phyloP scores from a whole-genome alignment of 495 filamentous ascomycete genomes.

The Venustampulla echinocandica region DNA sequence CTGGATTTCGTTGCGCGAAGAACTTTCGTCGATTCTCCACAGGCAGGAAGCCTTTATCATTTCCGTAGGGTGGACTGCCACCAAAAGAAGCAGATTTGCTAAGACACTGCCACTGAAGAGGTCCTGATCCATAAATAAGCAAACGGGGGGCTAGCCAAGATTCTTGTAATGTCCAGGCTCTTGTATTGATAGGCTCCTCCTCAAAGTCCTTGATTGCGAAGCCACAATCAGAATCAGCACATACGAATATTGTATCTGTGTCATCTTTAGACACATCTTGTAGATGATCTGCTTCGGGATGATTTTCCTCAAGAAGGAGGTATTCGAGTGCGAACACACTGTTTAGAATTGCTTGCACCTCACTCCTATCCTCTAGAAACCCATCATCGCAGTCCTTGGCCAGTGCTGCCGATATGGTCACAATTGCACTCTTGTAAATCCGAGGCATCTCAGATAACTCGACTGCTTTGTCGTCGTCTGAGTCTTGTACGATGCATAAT shows the following conservation, averaged over 20 bases:
- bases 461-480: background rate
- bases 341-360: background rate
- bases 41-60: background rate
- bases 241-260: background rate
- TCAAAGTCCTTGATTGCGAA: background rate
- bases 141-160: background rate
- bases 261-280: no score
- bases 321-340: background rate
- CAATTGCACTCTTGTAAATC: background rate
- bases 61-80: background rate
- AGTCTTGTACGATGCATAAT: constrained; percentile 4
- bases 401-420: background rate
- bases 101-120: background rate
- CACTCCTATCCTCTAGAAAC: background rate
- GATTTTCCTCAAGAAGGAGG: background rate
- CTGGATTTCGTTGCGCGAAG: no score
- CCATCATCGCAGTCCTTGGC: background rate
- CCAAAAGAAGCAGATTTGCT: background rate
- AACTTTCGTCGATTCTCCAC: background rate
- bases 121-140: background rate
- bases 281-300: no score
- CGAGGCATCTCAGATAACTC: background rate
- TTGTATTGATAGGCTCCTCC: background rate
- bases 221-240: background rate
- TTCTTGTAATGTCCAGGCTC: constrained; percentile 4